Evolutionary conservation across 768 basidiomycete genomes (phyloP).

Genomic region (Pisolithus microcarpus): DNA sequence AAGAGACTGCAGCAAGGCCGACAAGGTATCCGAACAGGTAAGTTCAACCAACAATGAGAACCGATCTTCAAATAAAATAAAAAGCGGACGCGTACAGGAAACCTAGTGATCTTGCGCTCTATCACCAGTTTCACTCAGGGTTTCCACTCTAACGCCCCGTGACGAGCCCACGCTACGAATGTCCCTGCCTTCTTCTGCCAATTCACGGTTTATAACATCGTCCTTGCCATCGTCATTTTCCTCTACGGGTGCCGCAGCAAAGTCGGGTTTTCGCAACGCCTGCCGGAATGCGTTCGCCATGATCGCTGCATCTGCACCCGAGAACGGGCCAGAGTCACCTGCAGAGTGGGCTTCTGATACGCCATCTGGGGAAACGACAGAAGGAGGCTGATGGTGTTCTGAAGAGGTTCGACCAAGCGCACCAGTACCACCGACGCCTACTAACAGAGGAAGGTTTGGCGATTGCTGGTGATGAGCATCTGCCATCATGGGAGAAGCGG

Average conservation of each 20-base stretch:
- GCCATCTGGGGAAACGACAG: conserved; percentile 56
- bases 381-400: conserved; percentile 27
- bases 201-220: conserved; percentile 55
- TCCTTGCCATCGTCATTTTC: conserved; percentile 44
- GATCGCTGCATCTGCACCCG: conserved; percentile 81
- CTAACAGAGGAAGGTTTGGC: conserved; percentile 45
- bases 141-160: conserved; percentile 74
- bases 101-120: conserved; percentile 39
- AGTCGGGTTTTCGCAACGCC: conserved; percentile 84
- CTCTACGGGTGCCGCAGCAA: conserved; percentile 60
- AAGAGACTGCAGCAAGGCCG: conserved; percentile 9
- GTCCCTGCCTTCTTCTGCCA: conserved; percentile 87
- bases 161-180: conserved; percentile 77
- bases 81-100: conserved; percentile 28
- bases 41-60: conserved; percentile 29
- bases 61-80: conserved; percentile 30
- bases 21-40: conserved; percentile 31
- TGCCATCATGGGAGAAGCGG: conserved; percentile 78
- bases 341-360: conserved; percentile 59
- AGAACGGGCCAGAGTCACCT: conserved; percentile 66
- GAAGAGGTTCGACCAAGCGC: conserved; percentile 27
- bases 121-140: conserved; percentile 48
- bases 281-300: conserved; percentile 91
- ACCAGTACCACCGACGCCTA: conserved; percentile 25
- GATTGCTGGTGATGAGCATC: conserved; percentile 38